Conservation (phyloP, 768 basidiomycete genomes). For the Suillus sp. region DNA sequence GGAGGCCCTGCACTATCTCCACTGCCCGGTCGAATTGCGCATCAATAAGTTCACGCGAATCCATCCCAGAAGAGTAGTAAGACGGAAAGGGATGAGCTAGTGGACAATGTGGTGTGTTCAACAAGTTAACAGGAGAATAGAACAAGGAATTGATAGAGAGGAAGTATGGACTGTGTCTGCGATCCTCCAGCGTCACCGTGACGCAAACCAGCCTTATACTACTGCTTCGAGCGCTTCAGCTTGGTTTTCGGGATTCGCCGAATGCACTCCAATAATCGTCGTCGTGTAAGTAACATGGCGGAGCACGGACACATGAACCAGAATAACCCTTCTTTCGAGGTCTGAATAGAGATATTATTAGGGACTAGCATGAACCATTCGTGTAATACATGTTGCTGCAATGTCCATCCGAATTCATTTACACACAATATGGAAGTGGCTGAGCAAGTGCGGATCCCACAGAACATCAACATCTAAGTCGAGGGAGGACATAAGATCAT, state of each 20-base stretch:
- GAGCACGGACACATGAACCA: no score
- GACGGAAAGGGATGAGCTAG: neutral
- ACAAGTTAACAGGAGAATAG: neutral
- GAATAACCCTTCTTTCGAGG: no score
- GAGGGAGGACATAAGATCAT: neutral
- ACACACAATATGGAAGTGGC: neutral
- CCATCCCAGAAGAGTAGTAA: slow-evolving; percentile 42
- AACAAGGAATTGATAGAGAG: neutral
- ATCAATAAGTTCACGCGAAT: slow-evolving; percentile 68
- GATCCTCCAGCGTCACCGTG: neutral
- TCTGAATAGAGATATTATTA: neutral
- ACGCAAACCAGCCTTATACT: neutral
- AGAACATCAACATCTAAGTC: neutral
- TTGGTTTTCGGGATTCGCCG: neutral
- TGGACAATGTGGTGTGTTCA: neutral
- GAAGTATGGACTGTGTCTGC: neutral
- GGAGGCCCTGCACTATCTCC: slow-evolving; percentile 88
- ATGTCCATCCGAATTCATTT: neutral
- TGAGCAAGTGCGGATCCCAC: neutral
- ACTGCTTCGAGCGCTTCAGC: neutral
- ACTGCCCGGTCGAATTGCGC: slow-evolving; percentile 93
- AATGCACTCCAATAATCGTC: neutral
- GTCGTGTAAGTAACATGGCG: neutral
- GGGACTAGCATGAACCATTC: neutral
- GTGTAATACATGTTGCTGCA: neutral